A percentile compares a stretch with the other conserved stretches of the same genome.
phyloP scores from a whole-genome alignment of 2,329 filamentous ascomycete species.

The Sarocladiaceae sp. region DNA sequence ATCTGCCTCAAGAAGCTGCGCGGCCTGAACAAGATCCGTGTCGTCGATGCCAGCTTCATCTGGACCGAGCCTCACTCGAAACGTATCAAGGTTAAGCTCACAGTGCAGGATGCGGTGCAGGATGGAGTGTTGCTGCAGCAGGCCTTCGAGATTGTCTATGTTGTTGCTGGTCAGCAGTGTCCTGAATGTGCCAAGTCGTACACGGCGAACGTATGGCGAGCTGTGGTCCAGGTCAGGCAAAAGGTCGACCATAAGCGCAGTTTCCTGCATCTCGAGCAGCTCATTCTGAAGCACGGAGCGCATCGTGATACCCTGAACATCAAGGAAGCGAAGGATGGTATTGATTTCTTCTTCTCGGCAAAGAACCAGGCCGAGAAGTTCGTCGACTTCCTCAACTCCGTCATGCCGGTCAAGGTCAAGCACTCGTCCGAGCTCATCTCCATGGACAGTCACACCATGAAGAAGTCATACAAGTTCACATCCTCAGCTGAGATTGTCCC shows the following conservation, averaged over 20 bases:
- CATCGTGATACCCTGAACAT: slow-evolving; percentile 96
- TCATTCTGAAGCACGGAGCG: slow-evolving; percentile 90
- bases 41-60: slow-evolving; percentile 93
- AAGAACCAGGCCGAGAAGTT: slow-evolving; percentile 91
- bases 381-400: slow-evolving; percentile 82
- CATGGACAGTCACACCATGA: slow-evolving; percentile 84
- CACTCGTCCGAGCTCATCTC: slow-evolving; percentile 84
- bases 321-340: slow-evolving; percentile 90
- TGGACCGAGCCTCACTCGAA: slow-evolving; percentile 98
- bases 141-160: slow-evolving; percentile 89
- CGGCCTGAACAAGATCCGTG: slow-evolving; percentile 82
- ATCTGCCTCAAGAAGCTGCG: slow-evolving; percentile 85
- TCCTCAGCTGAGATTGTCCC: slow-evolving; percentile 87
- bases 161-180: slow-evolving; percentile 89
- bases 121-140: slow-evolving; percentile 75
- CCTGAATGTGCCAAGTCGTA: slow-evolving; percentile 94
- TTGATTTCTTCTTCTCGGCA: slow-evolving; percentile 92
- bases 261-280: slow-evolving; percentile 73
- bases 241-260: slow-evolving; percentile 93
- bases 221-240: slow-evolving; percentile 90
- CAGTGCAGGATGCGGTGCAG: slow-evolving; percentile 69
- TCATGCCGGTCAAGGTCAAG: slow-evolving; percentile 73
- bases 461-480: slow-evolving; percentile 91
- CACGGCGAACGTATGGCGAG: slow-evolving; percentile 93
- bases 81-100: slow-evolving; percentile 91